phyloP scores from a whole-genome alignment of 305 asterid species.

The Plantago coronopus region DNA sequence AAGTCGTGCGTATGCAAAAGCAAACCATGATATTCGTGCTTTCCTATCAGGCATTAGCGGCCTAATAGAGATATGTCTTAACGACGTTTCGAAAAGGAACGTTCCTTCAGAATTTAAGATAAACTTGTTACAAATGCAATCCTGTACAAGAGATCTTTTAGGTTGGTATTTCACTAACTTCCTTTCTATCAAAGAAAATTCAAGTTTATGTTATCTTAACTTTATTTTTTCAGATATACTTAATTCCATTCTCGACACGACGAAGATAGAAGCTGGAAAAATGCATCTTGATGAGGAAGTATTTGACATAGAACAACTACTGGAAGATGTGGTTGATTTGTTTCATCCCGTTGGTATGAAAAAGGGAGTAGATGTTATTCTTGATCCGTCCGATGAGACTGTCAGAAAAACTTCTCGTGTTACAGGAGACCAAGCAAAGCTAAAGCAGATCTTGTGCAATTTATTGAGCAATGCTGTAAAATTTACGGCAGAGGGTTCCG shows the following conservation, averaged over 20 bases:
- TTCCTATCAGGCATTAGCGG: slow-evolving; percentile 56
- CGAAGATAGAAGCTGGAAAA: slow-evolving; percentile 72
- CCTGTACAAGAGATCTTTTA: slow-evolving; percentile 41
- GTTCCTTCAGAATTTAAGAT: slow-evolving; percentile 27
- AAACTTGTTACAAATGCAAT: slow-evolving; percentile 38
- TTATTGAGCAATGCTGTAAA: slow-evolving; percentile 55
- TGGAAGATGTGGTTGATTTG: slow-evolving; percentile 67
- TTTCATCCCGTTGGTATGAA: slow-evolving; percentile 52
- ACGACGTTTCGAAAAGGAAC: slow-evolving; percentile 24
- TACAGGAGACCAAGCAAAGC: slow-evolving; percentile 48
- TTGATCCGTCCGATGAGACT: slow-evolving; percentile 63
- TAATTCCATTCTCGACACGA: slow-evolving; percentile 67
- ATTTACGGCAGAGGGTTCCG: slow-evolving; percentile 46
- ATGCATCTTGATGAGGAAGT: slow-evolving; percentile 71
- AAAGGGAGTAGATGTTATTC: slow-evolving; percentile 66
- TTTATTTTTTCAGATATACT: slow-evolving; percentile 40
- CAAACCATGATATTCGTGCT: slow-evolving; percentile 75
- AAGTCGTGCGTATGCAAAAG: slow-evolving; percentile 55
- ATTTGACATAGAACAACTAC: slow-evolving; percentile 47
- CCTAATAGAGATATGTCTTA: slow-evolving; percentile 43
- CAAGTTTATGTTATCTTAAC: not conserved
- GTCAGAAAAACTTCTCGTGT: slow-evolving; percentile 33
- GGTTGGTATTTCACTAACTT: slow-evolving; percentile 29
- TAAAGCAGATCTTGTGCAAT: slow-evolving; percentile 51
- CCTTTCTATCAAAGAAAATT: not conserved